Conservation (phyloP, 331 rosid genomes). For the Quercus phellos region DNA sequence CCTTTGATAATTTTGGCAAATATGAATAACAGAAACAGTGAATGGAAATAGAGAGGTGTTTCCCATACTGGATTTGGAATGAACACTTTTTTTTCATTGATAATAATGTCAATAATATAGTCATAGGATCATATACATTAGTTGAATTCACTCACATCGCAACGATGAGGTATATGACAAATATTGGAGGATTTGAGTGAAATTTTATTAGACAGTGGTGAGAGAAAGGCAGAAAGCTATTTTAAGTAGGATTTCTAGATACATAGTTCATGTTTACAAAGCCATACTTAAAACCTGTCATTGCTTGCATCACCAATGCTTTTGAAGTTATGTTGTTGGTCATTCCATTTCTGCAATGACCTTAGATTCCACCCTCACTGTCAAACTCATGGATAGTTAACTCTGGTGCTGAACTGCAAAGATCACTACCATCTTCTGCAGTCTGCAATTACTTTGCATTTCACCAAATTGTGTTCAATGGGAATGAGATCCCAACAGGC, state of each 20-base stretch:
- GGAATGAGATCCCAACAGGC: too few relatives aligned
- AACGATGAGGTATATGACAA: slow-evolving; percentile 88
- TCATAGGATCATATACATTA: slow-evolving; percentile 53
- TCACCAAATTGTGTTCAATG: too few relatives aligned
- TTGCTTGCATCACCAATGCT: too few relatives aligned
- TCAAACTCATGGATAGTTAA: too few relatives aligned
- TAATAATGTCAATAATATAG: slow-evolving; percentile 26
- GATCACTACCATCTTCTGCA: too few relatives aligned
- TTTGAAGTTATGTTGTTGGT: too few relatives aligned
- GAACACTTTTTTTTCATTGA: slow-evolving; percentile 5
- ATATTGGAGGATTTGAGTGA: slow-evolving; percentile 60
- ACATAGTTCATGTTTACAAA: slow-evolving; percentile 18
- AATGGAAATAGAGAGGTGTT: slow-evolving; percentile 3
- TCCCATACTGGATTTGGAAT: slow-evolving; percentile 1
- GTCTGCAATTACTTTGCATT: too few relatives aligned
- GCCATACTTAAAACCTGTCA: neutral
- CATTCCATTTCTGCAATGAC: too few relatives aligned
- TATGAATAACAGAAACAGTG: neutral
- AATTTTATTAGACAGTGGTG: slow-evolving; percentile 46
- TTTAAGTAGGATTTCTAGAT: slow-evolving; percentile 26
- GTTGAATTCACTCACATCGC: slow-evolving; percentile 82
- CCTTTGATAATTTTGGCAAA: slow-evolving; percentile 8
- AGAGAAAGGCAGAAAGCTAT: slow-evolving; percentile 17
- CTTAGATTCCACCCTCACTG: too few relatives aligned
- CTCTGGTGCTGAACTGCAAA: too few relatives aligned